Conservation (phyloP, 495 filamentous ascomycete genomes). For the Penicillium angulare region DNA sequence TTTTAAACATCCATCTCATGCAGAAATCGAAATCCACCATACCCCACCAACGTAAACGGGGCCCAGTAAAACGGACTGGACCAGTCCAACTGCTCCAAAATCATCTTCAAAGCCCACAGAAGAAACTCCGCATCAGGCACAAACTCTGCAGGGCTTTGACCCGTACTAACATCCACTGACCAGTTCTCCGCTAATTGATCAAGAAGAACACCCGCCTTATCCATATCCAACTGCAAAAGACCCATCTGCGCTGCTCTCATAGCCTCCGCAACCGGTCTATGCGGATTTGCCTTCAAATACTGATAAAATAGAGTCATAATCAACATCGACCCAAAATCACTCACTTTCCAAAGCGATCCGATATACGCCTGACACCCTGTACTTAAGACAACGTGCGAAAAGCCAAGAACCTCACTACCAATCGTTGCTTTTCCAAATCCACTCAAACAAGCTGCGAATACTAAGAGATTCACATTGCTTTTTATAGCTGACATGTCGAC, state of each 20-base stretch:
- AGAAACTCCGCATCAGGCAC: constrained; percentile 23
- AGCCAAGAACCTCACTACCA: constrained; percentile 28
- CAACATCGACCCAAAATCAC: constrained; percentile 31
- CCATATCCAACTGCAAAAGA: constrained; percentile 19
- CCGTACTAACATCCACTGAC: not conserved
- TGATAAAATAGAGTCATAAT: constrained; percentile 33
- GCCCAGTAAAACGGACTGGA: constrained; percentile 29
- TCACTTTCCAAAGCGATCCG: constrained; percentile 29
- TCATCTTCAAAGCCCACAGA: constrained; percentile 21
- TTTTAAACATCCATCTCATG: not conserved
- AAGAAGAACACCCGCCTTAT: constrained; percentile 19
- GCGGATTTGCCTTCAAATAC: constrained; percentile 13
- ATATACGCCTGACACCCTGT: constrained; percentile 31
- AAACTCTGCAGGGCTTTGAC: constrained; percentile 15
- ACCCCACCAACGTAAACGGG: constrained; percentile 25
- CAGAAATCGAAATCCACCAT: constrained; percentile 34
- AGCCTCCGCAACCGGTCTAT: constrained; percentile 14
- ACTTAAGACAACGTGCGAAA: constrained; percentile 29
- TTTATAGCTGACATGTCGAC: constrained; percentile 26
- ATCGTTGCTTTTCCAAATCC: constrained; percentile 26
- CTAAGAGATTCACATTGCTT: constrained; percentile 26
- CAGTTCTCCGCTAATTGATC: constrained; percentile 19
- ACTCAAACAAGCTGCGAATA: constrained; percentile 31
- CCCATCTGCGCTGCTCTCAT: constrained; percentile 23
- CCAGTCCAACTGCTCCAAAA: constrained; percentile 25